A percentile compares a stretch with the other conserved stretches of the same genome.
phyloP scores from a whole-genome alignment of 2,329 filamentous ascomycete species.

The Alternaria ventricosa region DNA sequence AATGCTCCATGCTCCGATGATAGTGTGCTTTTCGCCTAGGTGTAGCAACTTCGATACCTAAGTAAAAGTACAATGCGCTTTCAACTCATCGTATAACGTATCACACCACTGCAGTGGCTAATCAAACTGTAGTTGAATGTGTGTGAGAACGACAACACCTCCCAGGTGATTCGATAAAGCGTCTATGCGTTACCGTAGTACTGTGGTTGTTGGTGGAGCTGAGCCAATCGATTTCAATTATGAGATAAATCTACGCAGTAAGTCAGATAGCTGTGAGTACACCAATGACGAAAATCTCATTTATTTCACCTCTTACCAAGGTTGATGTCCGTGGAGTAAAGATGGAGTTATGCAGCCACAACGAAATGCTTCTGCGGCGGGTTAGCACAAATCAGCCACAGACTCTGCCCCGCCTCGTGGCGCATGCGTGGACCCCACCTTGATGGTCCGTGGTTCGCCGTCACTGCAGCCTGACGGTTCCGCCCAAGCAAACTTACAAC shows the following conservation, averaged over 20 bases:
- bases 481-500: constrained; percentile 1
- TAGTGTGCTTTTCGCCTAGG: neutral
- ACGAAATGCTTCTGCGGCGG: neutral
- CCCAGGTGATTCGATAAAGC: neutral
- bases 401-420: constrained; percentile 11
- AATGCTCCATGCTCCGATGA: neutral
- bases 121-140: neutral
- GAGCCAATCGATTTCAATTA: neutral
- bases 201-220: neutral
- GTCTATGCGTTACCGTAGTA: neutral
- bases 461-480: constrained; percentile 11
- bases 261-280: neutral
- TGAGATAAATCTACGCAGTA: neutral
- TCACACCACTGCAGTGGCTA: neutral
- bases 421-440: constrained; percentile 7
- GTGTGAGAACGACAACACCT: neutral
- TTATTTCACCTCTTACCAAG: no score
- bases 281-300: neutral
- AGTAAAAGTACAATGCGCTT: neutral
- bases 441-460: constrained; percentile 8
- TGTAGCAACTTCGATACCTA: neutral
- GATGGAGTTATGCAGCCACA: neutral
- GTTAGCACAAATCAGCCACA: constrained; percentile 9
- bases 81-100: neutral
- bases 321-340: neutral